Conservation (phyloP, 1,284 basidiomycete species). For the Tetrapyrgos nigripes region DNA sequence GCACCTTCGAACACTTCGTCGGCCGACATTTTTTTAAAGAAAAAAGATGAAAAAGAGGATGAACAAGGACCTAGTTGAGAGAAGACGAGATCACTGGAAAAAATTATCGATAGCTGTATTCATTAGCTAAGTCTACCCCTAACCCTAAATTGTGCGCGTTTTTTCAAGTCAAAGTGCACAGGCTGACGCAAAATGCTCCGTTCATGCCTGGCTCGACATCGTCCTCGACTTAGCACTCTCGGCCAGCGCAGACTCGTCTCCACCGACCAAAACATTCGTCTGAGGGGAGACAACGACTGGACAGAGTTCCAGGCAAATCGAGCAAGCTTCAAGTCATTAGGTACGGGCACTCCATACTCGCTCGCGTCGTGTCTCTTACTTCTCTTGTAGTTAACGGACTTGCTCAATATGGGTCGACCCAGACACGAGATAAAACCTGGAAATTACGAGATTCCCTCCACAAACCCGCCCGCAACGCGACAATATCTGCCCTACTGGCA, state of each 20-base stretch:
- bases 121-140: slow-evolving; percentile 55
- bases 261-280: slow-evolving; percentile 37
- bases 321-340: slow-evolving; percentile 56
- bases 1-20: slow-evolving; percentile 97
- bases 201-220: slow-evolving; percentile 37
- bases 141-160: no score
- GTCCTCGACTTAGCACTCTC: slow-evolving; percentile 31
- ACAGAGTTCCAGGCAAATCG: slow-evolving; percentile 63
- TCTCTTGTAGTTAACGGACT: slow-evolving; percentile 66
- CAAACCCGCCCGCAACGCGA: slow-evolving; percentile 70
- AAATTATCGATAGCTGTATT: slow-evolving; percentile 51
- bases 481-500: slow-evolving; percentile 90
- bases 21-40: slow-evolving; percentile 68
- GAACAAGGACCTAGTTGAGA: slow-evolving; percentile 35
- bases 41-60: slow-evolving; percentile 31
- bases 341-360: slow-evolving; percentile 45
- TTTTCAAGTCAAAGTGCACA: not conserved
- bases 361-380: slow-evolving; percentile 11
- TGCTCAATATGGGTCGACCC: slow-evolving; percentile 78
- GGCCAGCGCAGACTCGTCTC: slow-evolving; percentile 28
- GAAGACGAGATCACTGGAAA: slow-evolving; percentile 38
- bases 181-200: slow-evolving; percentile 42
- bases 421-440: slow-evolving; percentile 73
- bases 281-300: slow-evolving; percentile 68
- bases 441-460: slow-evolving; percentile 78